A percentile compares a stretch with the other conserved stretches of the same genome.
Conservation (phyloP, 2,329 filamentous ascomycete species). For the Fusarium sp. region DNA sequence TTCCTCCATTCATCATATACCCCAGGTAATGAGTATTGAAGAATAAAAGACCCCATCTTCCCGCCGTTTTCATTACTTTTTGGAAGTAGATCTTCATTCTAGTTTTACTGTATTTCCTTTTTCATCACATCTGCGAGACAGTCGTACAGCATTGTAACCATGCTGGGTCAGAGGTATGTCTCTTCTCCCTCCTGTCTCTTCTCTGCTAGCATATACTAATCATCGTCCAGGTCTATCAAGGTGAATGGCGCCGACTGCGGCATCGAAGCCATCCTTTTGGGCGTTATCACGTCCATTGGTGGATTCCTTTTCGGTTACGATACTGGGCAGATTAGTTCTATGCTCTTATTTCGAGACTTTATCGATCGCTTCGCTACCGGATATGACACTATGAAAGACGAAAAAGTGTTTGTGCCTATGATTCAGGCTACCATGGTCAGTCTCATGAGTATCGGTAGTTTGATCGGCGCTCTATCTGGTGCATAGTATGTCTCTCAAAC, state of each 20-base stretch:
- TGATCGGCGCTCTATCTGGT: constrained; percentile 65
- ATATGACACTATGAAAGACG: constrained; percentile 50
- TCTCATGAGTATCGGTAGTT: constrained; percentile 67
- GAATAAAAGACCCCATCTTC: constrained; percentile 41
- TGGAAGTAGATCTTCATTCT: constrained; percentile 19
- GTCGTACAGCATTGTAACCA: constrained; percentile 20
- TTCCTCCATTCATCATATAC: constrained; percentile 10
- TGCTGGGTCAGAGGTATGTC: constrained; percentile 45
- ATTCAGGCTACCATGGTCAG: constrained; percentile 66
- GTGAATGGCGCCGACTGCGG: constrained; percentile 59
- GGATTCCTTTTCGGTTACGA: constrained; percentile 75
- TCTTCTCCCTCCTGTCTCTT: neutral
- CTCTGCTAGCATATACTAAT: constrained; percentile 10
- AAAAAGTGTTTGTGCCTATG: constrained; percentile 56
- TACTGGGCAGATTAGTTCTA: constrained; percentile 69
- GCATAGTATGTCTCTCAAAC: constrained; percentile 55
- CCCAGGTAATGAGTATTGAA: constrained; percentile 11
- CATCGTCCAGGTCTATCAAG: constrained; percentile 52
- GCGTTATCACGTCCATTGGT: constrained; percentile 67
- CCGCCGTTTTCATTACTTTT: constrained; percentile 11
- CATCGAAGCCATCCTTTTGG: constrained; percentile 58
- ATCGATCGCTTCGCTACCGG: constrained; percentile 66
- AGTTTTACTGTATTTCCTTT: constrained; percentile 14
- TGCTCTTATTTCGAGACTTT: constrained; percentile 66
- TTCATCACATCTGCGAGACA: constrained; percentile 23